Evolutionary conservation across 306 rosid species (phyloP), one percentile per base, ranked within the genome.

Genomic region (Quercus variabilis): DNA sequence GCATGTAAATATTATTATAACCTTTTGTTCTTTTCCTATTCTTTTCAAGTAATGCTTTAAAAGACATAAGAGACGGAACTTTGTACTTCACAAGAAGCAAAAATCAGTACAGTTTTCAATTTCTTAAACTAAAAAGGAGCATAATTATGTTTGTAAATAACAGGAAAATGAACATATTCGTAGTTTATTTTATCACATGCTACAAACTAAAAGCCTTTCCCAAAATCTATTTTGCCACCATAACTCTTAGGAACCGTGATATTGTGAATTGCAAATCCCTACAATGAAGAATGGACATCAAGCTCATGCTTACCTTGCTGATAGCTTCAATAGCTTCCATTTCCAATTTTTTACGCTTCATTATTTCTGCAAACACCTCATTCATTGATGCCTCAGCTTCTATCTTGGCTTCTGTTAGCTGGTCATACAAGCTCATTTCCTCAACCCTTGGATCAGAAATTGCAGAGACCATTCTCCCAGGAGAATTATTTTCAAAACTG

Each of bases 301-400:
- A 83, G 15, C 55, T 64, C 64, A 77, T 74, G 58, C 73, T 75
- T 83, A 92, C 98, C 94, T 91, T 91, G 65, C 76, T 76, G 46
- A 92, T 84, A 78, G 89, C 87, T 65, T 86, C 89, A 55, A 78
- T 65, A 54, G 97, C 96, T 77, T 88, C 83, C 9, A 59, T 78
- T 87, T 91, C 97, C 85, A 88, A 82, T 79, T 79, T 81, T 80
- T 75, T 81, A 77, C 90, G 55, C 77, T 78, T 90, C 2, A 71
- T 57, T 59, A 84, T 71, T 83, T 83, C 89, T 4, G 76, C 74
- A 60, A 75, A 65, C 56, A 87, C 86, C 68, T 88, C 89, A 5
- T 79, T 80, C 55, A 63, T 78, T 3, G 85, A 87, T 30, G 74
- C 80, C 82, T 88, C 91, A 2, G 83, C 90, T 90, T 92, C 91